Evolutionary conservation across 768 basidiomycete species (phyloP).

Genomic region (Psilocybe subaeruginosa): DNA sequence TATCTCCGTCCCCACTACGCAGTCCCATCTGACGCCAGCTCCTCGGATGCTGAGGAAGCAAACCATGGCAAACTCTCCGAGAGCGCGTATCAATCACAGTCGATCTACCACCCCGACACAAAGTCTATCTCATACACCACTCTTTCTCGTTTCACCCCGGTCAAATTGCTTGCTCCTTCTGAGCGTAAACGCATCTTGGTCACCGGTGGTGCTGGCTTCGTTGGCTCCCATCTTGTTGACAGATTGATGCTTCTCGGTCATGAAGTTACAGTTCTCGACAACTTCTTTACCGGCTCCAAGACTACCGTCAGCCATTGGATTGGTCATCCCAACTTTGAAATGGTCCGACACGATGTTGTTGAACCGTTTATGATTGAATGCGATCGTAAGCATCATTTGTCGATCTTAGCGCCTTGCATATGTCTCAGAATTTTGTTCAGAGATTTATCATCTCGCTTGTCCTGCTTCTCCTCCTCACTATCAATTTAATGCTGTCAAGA

Average conservation of each 20-base stretch:
- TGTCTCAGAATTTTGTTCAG: constrained; percentile 39
- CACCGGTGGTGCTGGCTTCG: constrained; percentile 99
- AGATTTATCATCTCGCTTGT: constrained; percentile 98
- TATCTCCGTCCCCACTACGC: constrained; percentile 86
- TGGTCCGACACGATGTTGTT: constrained; percentile 96
- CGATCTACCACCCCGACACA: constrained; percentile 80
- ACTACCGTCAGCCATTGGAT: constrained; percentile 97
- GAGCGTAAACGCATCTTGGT: constrained; percentile 89
- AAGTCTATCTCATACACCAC: constrained; percentile 92
- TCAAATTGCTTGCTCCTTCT: constrained; percentile 79
- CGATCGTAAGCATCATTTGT: constrained; percentile 66
- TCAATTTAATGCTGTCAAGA: constrained; percentile 97
- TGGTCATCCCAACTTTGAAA: constrained; percentile 98
- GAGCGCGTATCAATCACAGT: constrained; percentile 76
- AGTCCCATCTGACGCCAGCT: constrained; percentile 37
- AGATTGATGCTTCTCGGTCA: constrained; percentile 97
- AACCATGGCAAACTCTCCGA: constrained; percentile 59
- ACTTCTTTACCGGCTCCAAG: constrained; percentile 98
- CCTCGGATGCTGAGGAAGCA: constrained; percentile 41
- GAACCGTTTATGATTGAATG: constrained; percentile 99
- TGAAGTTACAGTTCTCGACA: constrained; percentile 96
- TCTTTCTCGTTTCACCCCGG: constrained; percentile 89
- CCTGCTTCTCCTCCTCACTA: constrained; percentile 98
- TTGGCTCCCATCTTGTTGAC: constrained; percentile 97
- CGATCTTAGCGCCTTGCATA: constrained; percentile 5